Evolutionary conservation across 441 rosid species (phyloP).

Genomic region (Gossypium schwendimanii): DNA sequence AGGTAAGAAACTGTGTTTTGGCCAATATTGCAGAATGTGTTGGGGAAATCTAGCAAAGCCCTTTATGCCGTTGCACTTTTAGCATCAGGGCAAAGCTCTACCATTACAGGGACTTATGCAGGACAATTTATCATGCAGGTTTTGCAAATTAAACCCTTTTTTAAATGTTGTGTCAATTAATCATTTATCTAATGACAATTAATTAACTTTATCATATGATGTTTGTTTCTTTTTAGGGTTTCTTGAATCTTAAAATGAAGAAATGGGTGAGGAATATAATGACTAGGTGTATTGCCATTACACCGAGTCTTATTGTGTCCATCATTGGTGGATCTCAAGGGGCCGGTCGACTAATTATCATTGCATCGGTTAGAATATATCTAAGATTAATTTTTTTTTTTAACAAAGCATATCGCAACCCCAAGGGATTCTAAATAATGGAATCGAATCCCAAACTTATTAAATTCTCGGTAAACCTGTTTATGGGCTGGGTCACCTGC

Average conservation of each 20-base stretch:
- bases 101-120: constrained; percentile 69
- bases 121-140: constrained; percentile 79
- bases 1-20: background rate
- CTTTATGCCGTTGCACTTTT: constrained; percentile 58
- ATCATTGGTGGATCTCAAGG: constrained; percentile 56
- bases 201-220: background rate
- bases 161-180: background rate
- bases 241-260: constrained; percentile 55
- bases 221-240: constrained; percentile 34
- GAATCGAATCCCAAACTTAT: too few relatives aligned
- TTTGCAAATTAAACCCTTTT: background rate
- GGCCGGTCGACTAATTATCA: constrained; percentile 51
- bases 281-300: constrained; percentile 57
- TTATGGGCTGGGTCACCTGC: too few relatives aligned
- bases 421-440: too few relatives aligned
- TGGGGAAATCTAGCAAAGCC: constrained; percentile 56
- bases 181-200: background rate
- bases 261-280: constrained; percentile 53
- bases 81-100: constrained; percentile 67
- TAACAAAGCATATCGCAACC: too few relatives aligned
- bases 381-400: background rate
- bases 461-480: too few relatives aligned
- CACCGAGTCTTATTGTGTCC: constrained; percentile 50
- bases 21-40: constrained; percentile 42
- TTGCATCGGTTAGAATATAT: constrained; percentile 40